Base-by-base conservation (phyloP, 345 rosid species). In the Syzygium aqueum region DNA sequence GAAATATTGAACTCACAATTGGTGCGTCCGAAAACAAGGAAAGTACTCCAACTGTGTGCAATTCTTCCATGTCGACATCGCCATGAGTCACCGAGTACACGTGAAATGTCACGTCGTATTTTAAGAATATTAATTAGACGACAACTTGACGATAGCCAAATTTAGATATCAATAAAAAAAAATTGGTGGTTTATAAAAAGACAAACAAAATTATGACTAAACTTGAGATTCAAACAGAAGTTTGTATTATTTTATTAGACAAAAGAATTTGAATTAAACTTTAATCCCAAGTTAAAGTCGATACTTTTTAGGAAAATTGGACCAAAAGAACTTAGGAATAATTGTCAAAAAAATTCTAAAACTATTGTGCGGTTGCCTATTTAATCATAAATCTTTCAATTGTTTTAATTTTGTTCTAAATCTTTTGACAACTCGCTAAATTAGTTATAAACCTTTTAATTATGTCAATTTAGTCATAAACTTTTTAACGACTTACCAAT, bases 71-170 rank as follows among this genome's bases (percentile, higher is more conserved):
- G 33, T 67, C 78, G 33, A 8, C 22, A 17, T 3, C 8, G 2
- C 0, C 0, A 23, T 0, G 23, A 67, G 7, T 67, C 3, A 9
- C 6, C 43, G 0, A 8, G 11, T 8, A 21, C 12, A 2, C 4
- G 40, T 7, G 17, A 63, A 63, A 15, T 7, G 10, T 13, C 5
- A 63, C 5, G 11, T 63, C 8, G 40, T 22, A 28, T 15, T 63
- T 28, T 28, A 28, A 63, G 21, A 28, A 67, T 15, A 30, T 67
- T 23, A 0, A 16, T 8, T 8, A 4, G 40, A 7, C 2, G 37
- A 28, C 7, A 67, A 30, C 23, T 1, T 67, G 11, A 8, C 11
- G 0, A 59, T 0, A 5, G 30, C 3, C 65, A 59, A 11, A 59
- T 59, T 6, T 25, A 28, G 7, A 59, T 59, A 1, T 16, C 28